A percentile compares a stretch with the other conserved stretches of the same genome.
These are phyloP conservation scores for Decorospora gaudefroyi DNA, from an alignment of 2,329 filamentous ascomycete species.

Conservation along the genomic window DNA sequence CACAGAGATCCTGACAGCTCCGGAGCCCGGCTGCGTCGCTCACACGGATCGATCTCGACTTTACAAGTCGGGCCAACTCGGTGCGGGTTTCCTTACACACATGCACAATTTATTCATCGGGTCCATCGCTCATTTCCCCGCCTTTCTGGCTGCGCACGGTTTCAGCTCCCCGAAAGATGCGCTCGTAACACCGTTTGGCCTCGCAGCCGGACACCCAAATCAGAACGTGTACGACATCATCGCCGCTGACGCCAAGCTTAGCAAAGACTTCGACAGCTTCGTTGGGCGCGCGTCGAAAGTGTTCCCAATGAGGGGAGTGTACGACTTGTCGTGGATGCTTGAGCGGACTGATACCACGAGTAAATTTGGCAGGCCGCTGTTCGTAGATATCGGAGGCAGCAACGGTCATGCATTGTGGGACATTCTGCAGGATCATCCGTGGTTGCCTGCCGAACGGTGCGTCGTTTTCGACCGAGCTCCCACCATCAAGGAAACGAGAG, in stretches of 20 bases:
- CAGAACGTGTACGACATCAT: neutral
- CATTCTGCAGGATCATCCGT: constrained; percentile 1
- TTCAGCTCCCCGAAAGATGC: constrained; percentile 1
- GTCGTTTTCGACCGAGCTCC: neutral
- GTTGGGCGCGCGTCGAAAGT: constrained; percentile 1
- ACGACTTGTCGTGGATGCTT: constrained; percentile 1
- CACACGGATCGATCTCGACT: neutral
- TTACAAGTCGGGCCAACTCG: neutral
- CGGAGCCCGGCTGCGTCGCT: neutral
- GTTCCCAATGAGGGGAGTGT: neutral
- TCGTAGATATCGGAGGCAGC: neutral
- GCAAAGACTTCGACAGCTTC: constrained; percentile 3
- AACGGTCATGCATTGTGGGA: neutral
- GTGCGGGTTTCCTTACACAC: neutral
- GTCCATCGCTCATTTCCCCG: neutral
- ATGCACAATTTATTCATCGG: constrained; percentile 1
- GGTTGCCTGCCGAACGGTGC: neutral
- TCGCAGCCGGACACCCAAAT: neutral
- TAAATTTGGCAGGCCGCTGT: neutral
- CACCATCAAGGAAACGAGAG: neutral
- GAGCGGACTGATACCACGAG: neutral
- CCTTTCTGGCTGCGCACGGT: neutral
- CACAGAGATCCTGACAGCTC: neutral
- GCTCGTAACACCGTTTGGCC: neutral
- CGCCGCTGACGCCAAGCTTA: neutral